phyloP scores from a whole-genome alignment of 306 rosid genomes.

The Gastrolobium bilobum region DNA sequence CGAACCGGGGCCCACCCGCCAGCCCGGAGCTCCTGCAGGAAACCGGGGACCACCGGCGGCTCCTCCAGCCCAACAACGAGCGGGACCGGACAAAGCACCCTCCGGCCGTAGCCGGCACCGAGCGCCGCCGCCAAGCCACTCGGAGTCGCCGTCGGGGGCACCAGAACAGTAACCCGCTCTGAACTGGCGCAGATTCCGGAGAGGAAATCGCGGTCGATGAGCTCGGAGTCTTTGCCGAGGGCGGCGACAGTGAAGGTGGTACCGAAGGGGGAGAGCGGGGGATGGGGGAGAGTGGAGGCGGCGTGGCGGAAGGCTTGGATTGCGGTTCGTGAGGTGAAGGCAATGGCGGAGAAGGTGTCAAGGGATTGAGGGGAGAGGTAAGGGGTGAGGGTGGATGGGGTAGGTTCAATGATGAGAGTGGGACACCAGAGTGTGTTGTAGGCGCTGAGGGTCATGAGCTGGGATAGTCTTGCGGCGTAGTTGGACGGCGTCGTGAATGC shows the following conservation, averaged over 20 bases:
- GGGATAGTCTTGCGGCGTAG: constrained; percentile 70
- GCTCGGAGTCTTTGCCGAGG: constrained; percentile 80
- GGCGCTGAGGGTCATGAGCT: constrained; percentile 58
- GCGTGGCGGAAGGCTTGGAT: constrained; percentile 66
- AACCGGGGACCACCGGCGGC: constrained; percentile 78
- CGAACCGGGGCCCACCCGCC: constrained; percentile 64
- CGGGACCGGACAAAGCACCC: constrained; percentile 73
- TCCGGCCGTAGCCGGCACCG: constrained; percentile 58
- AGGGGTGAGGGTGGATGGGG: constrained; percentile 58
- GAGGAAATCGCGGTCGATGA: constrained; percentile 53
- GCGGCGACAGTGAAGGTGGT: constrained; percentile 69
- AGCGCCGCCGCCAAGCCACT: constrained; percentile 56
- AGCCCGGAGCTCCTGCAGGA: constrained; percentile 58
- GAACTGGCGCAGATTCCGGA: constrained; percentile 46
- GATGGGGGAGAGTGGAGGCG: constrained; percentile 44
- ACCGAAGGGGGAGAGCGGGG: constrained; percentile 61
- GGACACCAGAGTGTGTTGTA: constrained; percentile 71
- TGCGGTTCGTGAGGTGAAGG: constrained; percentile 80
- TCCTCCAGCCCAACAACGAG: constrained; percentile 64
- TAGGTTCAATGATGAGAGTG: constrained; percentile 60
- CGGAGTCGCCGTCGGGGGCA: constrained; percentile 71
- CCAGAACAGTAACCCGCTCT: constrained; percentile 54
- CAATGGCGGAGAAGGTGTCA: constrained; percentile 69
- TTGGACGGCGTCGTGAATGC: constrained; percentile 81
- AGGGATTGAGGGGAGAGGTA: constrained; percentile 61